phyloP scores from a whole-genome alignment of 495 filamentous ascomycete genomes.

The Cercophora samala region DNA sequence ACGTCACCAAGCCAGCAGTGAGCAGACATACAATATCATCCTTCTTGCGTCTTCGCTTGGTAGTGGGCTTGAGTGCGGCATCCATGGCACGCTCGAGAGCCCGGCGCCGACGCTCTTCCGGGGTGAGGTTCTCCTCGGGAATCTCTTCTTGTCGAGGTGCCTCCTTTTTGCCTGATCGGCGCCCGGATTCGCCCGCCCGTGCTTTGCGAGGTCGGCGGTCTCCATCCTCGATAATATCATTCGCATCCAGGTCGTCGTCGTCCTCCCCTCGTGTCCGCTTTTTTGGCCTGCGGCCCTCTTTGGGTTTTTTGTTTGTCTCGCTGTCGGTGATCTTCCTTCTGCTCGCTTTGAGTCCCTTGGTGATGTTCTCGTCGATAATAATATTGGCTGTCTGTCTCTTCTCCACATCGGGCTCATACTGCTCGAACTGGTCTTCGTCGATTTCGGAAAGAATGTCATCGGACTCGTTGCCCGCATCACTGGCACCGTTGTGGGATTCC shows the following conservation, averaged over 20 bases:
- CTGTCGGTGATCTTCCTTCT: slow-evolving; percentile 67
- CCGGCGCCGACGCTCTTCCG: slow-evolving; percentile 68
- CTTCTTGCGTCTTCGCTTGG: slow-evolving; percentile 75
- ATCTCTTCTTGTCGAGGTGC: slow-evolving; percentile 54
- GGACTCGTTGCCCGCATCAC: slow-evolving; percentile 59
- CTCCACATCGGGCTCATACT: slow-evolving; percentile 82
- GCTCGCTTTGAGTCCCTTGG: slow-evolving; percentile 64
- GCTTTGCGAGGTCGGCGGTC: slow-evolving; percentile 45
- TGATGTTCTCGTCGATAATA: slow-evolving; percentile 83
- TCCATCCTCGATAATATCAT: slow-evolving; percentile 45
- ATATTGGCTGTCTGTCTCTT: slow-evolving; percentile 58
- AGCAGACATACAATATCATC: slow-evolving; percentile 74
- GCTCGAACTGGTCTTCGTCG: slow-evolving; percentile 87
- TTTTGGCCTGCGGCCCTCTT: slow-evolving; percentile 76
- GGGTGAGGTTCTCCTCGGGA: slow-evolving; percentile 61
- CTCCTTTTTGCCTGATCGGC: slow-evolving; percentile 47
- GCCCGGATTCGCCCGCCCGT: slow-evolving; percentile 34
- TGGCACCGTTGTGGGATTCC: slow-evolving; percentile 34
- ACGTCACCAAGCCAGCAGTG: not conserved
- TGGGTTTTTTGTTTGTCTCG: slow-evolving; percentile 62
- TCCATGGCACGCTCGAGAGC: slow-evolving; percentile 85
- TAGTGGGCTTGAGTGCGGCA: slow-evolving; percentile 77
- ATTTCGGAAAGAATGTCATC: slow-evolving; percentile 79
- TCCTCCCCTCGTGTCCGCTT: slow-evolving; percentile 56
- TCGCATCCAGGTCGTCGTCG: slow-evolving; percentile 55